These are phyloP conservation scores for Mucor lusitanicus DNA, from an alignment of 371 early-diverging fungal genomes.

Conservation along the genomic window DNA sequence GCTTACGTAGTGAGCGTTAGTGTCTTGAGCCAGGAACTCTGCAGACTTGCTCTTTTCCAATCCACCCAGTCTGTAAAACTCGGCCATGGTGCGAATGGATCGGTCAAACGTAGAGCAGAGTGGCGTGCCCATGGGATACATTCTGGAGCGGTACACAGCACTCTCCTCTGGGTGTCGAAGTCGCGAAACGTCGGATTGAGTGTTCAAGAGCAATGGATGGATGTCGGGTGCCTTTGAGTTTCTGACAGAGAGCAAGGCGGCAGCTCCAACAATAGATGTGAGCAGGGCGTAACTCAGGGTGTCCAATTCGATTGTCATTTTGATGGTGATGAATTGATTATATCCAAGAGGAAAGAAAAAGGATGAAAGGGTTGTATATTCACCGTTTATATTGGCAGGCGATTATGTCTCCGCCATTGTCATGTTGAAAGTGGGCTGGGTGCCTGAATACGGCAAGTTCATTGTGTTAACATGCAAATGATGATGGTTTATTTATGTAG, in stretches of 20 bases:
- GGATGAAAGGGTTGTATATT: background rate
- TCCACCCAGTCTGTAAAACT: slow-evolving; percentile 51
- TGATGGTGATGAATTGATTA: background rate
- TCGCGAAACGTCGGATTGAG: slow-evolving; percentile 67
- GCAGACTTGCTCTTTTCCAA: slow-evolving; percentile 35
- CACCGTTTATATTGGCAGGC: background rate
- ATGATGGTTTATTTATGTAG: too few species aligned
- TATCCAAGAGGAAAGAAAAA: background rate
- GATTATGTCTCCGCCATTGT: background rate
- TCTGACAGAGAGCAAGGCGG: slow-evolving; percentile 46
- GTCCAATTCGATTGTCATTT: slow-evolving; percentile 47
- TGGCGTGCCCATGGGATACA: slow-evolving; percentile 60
- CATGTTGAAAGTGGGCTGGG: background rate
- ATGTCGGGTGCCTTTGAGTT: slow-evolving; percentile 72
- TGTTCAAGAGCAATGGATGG: slow-evolving; percentile 74
- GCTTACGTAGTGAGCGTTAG: slow-evolving; percentile 30
- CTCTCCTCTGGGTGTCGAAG: slow-evolving; percentile 70
- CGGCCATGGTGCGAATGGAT: slow-evolving; percentile 53
- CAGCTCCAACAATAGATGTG: slow-evolving; percentile 46
- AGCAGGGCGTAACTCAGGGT: slow-evolving; percentile 45
- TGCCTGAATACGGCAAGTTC: background rate
- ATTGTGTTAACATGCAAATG: background rate
- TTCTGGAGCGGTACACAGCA: slow-evolving; percentile 71
- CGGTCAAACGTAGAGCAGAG: slow-evolving; percentile 47
- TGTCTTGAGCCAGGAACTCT: slow-evolving; percentile 25